Evolutionary conservation across 2,329 filamentous ascomycete genomes (phyloP), one percentile per base, ranked within the genome.

Genomic region (Tolypocladium ophioglossoides): DNA sequence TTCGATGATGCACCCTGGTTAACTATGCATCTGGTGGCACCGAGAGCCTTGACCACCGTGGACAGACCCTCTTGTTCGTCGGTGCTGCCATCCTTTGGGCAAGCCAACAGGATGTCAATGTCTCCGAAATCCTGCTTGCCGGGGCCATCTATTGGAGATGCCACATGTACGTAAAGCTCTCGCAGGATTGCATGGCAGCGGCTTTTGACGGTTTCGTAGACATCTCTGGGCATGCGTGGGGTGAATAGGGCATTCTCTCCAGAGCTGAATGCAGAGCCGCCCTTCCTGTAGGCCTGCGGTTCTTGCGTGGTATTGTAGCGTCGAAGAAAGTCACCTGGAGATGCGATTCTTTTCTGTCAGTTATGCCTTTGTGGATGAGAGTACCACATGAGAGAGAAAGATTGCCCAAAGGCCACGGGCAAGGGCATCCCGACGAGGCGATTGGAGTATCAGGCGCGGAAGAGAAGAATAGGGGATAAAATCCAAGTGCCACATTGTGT

Each of bases 111-210:
- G 55, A 91, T 74, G 67, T 94, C 89, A 39, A 95, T 71, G 59
- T 94, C 89, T 22, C 89, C 89, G 62, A 82, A 78, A 60, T 83
- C 79, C 0, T 59, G 44, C 67, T 94, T 94, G 1, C 66, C 83
- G 0, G 88, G 87, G 0, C 80, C 85, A 59, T 90, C 86, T 32
- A 85, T 78, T 0, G 87, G 83, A 0, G 78, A 75, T 1, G 74
- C 77, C 5, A 87, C 81, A 9, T 70, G 71, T 0, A 69, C 53
- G 60, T 81, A 89, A 4, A 85, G 68, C 1, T 70, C 61, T 1
- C 69, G 66, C 0, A 88, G 75, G 2, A 75, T 66, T 0, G 63
- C 54, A 30, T 75, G 70, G 56, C 77, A 80, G 0, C 71, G 62
- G 0, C 66, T 57, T 24, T 78, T 79, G 32, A 84, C 71, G 1